Evolutionary conservation across 148 eudicot genomes (phyloP), one percentile per base, ranked within the genome.

Genomic region (Spergularia bocconei): DNA sequence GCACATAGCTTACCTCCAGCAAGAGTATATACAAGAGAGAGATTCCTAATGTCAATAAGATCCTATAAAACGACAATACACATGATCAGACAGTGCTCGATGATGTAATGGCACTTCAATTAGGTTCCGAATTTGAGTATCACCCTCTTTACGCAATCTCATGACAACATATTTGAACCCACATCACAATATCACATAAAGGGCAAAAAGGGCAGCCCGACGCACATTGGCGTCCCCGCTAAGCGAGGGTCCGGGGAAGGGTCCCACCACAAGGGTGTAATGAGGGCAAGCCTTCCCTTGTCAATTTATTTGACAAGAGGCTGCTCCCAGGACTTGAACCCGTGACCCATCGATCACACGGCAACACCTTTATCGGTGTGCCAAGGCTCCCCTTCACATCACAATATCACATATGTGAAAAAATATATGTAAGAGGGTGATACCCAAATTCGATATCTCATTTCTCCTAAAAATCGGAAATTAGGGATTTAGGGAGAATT

Each of bases 1-100:
- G 44, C 52, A 0, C 20, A 54, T 7, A 54, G 71, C 38, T 72
- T 75, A 91, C 93, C 97, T 89, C 97, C 97, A 74, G 97, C 91
- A 66, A 93, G 88, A 44, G 94, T 88, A 81, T 89, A 91, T 48
- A 88, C 92, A 71, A 93, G 82, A 58, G 98, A 91, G 60, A 93
- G 91, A 75, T 93, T 91, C 84, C 98, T 87, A 55, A 93, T 79
- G 74, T 93, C 98, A 76, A 80, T 87, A 63, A 84, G 86, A 88
- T 93, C 97, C 98, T 93, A 67, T 0, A 1, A 81, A 15, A 48
- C n/a, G 21, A 47, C 17, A 17, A 50, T 20, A 15, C 67, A 58
- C 20, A 13, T 0, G 2, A 47, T 72, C 25, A 79, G 7, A 74
- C 9, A 11, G 36, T 15, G 7, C 47, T 12, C 66, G 13, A 62